Evolutionary conservation across 192 early-diverging fungal genomes (phyloP), one percentile per base, ranked within the genome.

Genomic region (Coemansia pectinata): DNA sequence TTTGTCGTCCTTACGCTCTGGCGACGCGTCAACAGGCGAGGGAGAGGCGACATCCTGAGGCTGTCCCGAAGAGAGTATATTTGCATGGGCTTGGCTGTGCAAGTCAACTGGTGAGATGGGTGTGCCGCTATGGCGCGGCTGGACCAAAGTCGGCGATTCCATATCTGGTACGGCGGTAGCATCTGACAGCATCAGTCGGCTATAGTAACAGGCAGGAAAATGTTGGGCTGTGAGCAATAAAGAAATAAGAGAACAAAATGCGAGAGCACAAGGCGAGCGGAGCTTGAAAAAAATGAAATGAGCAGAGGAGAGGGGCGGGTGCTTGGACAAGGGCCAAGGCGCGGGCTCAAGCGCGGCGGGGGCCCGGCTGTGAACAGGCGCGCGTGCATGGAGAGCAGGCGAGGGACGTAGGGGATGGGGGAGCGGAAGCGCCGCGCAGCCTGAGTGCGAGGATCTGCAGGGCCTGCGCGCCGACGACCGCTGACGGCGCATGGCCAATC

Each of bases 1-100:
- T 63, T 78, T 83, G 66, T 83, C 76, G 60, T 83, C 75, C 48
- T 83, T 77, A 14, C 40, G 62, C 41, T 78, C 81, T 4, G 69
- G 21, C 8, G 58, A 60, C 5, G 50, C 55, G 19, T 72, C 64
- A 1, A 33, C 53, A 9, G 55, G 27, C 19, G 44, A 21, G 14
- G 64, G 23, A 55, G 64, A 61, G 52, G 21, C 60, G n/a, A 25
- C 42, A 7, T 9, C 12, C 4, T 19, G 47, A 48, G 47, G 47
- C 47, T 2, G 47, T 48, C 47, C 47, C 6, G 29, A 12, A 15
- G 29, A 31, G 29, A 34, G 27, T 7, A 17, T 31, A 31, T 17
- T 33, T 29, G 14, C 29, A 33, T 31, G 4, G 29, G 55, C 0
- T n/a, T 58, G 29, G 40, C 40, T 1, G 40, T 42, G 11, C 40